A percentile compares a stretch with the other conserved stretches of the same genome.
Evolutionary conservation across 495 filamentous ascomycete species (phyloP).

Genomic region (Aspergillus kassunensis): DNA sequence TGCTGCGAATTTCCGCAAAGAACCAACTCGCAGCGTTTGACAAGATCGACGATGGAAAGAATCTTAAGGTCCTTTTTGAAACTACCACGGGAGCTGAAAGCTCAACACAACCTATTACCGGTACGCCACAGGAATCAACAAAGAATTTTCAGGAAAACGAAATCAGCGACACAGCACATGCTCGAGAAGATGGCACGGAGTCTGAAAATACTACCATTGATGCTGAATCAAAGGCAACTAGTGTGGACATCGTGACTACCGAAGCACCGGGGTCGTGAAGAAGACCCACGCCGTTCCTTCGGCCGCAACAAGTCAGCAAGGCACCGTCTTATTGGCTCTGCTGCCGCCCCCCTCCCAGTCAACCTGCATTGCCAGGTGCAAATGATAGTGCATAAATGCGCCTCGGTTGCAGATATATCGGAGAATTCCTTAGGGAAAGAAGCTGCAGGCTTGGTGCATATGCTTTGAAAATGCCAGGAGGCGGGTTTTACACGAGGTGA

Average conservation of each 20-base stretch:
- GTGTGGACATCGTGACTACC: slow-evolving; percentile 15
- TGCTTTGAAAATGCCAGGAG: background rate
- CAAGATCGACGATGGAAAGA: slow-evolving; percentile 77
- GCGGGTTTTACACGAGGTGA: background rate
- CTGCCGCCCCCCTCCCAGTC: background rate
- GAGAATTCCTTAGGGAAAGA: background rate
- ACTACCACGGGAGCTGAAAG: slow-evolving; percentile 26
- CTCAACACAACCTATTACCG: slow-evolving; percentile 26
- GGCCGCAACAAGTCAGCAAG: background rate
- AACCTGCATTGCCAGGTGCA: background rate
- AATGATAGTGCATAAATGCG: background rate
- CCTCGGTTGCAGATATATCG: background rate
- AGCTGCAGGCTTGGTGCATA: background rate
- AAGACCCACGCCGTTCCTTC: background rate
- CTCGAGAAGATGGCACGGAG: slow-evolving; percentile 20
- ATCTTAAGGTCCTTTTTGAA: slow-evolving; percentile 53
- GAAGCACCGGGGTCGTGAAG: slow-evolving; percentile 16
- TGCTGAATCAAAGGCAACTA: slow-evolving; percentile 15
- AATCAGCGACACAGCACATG: slow-evolving; percentile 1
- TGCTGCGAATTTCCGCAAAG: slow-evolving; percentile 70
- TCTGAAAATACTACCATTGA: slow-evolving; percentile 8
- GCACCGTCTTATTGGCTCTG: slow-evolving; percentile 6
- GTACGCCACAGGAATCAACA: slow-evolving; percentile 26
- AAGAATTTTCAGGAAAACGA: slow-evolving; percentile 16
- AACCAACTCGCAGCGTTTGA: slow-evolving; percentile 73